Evolutionary conservation across 2,329 filamentous ascomycete genomes (phyloP).

Genomic region (Colletotrichum sp.): DNA sequence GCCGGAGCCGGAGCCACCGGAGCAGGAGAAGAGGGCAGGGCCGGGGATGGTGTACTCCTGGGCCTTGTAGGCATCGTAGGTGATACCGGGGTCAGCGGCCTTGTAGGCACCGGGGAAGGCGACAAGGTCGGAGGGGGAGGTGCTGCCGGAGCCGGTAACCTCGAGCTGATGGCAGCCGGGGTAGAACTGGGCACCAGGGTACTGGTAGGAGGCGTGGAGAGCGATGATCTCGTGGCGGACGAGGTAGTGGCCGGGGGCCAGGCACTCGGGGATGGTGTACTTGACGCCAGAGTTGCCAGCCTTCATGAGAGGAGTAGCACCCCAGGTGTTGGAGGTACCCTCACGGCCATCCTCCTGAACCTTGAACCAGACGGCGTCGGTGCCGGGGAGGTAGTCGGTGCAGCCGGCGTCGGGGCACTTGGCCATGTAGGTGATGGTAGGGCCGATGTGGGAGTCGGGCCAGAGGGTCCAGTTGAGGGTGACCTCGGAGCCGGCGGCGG

Average conservation of each 20-base stretch:
- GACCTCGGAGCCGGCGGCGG: conserved; percentile 57
- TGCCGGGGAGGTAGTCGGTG: conserved; percentile 52
- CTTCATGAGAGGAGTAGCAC: conserved; percentile 48
- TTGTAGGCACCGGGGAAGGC: conserved; percentile 55
- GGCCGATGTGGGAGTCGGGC: conserved; percentile 56
- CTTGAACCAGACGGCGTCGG: conserved; percentile 59
- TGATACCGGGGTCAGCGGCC: conserved; percentile 48
- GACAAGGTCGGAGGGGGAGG: conserved; percentile 42
- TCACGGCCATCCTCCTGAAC: conserved; percentile 52
- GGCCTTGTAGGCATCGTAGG: conserved; percentile 52
- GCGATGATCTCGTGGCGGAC: conserved; percentile 59
- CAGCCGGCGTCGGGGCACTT: conserved; percentile 59
- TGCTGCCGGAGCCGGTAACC: conserved; percentile 49
- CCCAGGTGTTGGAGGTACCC: conserved; percentile 56
- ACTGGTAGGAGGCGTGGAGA: conserved; percentile 46
- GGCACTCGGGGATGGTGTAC: conserved; percentile 55
- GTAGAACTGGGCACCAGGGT: conserved; percentile 57
- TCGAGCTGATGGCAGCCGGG: conserved; percentile 59
- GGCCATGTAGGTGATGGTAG: conserved; percentile 65
- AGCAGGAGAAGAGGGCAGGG: conserved; percentile 53
- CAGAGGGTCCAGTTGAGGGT: conserved; percentile 60
- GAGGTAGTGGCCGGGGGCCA: conserved; percentile 55
- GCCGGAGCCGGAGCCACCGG: conserved; percentile 3
- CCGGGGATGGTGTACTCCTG: conserved; percentile 51
- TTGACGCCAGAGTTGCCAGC: conserved; percentile 42